phyloP scores from a whole-genome alignment of 2,329 filamentous ascomycete species.

The Penicillium corylophilum region DNA sequence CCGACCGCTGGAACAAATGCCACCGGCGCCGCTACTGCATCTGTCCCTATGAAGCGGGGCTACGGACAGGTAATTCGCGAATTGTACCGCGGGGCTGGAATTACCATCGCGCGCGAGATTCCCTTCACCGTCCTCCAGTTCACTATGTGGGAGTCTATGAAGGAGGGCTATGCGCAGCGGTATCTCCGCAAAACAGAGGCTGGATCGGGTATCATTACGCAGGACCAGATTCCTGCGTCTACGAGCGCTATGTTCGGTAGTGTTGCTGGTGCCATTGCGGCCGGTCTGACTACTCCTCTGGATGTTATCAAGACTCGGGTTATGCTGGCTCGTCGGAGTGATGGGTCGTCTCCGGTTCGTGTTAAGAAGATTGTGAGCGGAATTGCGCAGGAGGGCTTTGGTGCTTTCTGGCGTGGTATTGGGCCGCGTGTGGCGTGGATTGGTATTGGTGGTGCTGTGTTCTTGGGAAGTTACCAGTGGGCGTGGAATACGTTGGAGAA shows the following conservation, averaged over 20 bases:
- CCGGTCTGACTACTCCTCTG: constrained; percentile 84
- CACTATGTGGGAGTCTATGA: constrained; percentile 92
- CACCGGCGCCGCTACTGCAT: constrained; percentile 3
- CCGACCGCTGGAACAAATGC: constrained; percentile 1
- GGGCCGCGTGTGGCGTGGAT: constrained; percentile 93
- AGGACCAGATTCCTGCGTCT: constrained; percentile 60
- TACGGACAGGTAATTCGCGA: constrained; percentile 68
- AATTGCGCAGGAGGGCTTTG: constrained; percentile 57
- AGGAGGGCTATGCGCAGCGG: constrained; percentile 51
- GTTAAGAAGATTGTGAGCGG: constrained; percentile 56
- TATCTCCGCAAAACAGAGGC: constrained; percentile 44
- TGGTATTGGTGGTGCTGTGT: constrained; percentile 88
- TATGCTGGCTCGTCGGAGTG: constrained; percentile 76
- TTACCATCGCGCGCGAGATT: constrained; percentile 93
- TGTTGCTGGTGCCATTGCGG: constrained; percentile 78
- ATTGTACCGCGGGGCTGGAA: constrained; percentile 85
- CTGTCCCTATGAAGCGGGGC: constrained; percentile 40
- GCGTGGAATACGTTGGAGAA: constrained; percentile 70
- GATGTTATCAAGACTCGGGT: constrained; percentile 96
- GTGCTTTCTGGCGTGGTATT: constrained; percentile 52
- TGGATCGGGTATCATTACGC: constrained; percentile 17
- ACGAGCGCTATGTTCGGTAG: constrained; percentile 87
- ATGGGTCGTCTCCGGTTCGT: constrained; percentile 43
- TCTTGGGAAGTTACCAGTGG: constrained; percentile 91
- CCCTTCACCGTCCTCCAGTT: constrained; percentile 98